These are phyloP conservation scores for Capsella rubella DNA, from an alignment of 441 rosid species.

Conservation along the genomic window DNA sequence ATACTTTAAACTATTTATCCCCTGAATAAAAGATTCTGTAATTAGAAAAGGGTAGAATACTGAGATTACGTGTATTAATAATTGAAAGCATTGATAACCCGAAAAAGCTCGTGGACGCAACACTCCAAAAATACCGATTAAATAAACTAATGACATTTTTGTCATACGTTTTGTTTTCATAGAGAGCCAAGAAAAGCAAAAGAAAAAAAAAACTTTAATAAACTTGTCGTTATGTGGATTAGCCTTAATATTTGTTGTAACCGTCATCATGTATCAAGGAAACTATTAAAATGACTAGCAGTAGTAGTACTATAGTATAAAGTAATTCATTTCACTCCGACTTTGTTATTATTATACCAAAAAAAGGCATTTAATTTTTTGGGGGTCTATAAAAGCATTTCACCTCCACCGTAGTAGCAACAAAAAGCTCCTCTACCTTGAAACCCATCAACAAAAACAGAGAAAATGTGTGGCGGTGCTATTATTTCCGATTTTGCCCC, in stretches of 20 bases:
- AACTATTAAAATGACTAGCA: background rate
- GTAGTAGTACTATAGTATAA: background rate
- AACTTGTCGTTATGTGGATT: conserved; percentile 28
- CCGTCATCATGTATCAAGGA: conserved; percentile 31
- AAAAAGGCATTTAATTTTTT: conserved; percentile 8
- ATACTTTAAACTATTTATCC: background rate
- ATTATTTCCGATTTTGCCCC: conserved; percentile 55
- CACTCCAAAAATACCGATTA: conserved; percentile 22
- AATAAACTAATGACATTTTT: conserved; percentile 2
- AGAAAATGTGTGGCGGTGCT: conserved; percentile 78
- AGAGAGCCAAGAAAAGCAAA: background rate
- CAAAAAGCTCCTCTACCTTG: conserved; percentile 5
- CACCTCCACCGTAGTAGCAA: conserved; percentile 3
- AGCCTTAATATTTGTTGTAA: conserved; percentile 24
- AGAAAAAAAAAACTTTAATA: background rate
- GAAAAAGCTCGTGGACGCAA: conserved; percentile 39
- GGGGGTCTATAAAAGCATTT: background rate
- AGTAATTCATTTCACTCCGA: background rate
- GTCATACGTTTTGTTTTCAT: conserved; percentile 17
- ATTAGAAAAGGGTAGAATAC: conserved; percentile 1
- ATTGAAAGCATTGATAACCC: conserved; percentile 2
- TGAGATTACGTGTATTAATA: conserved; percentile 17
- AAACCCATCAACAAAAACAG: background rate
- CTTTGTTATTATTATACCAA: conserved; percentile 12
- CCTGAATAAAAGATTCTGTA: background rate